Percentiles rank a stretch among this genome's conserved stretches.
These are phyloP conservation scores for Ustilago trichophora DNA, from an alignment of 1,284 basidiomycete species.

Conservation along the genomic window DNA sequence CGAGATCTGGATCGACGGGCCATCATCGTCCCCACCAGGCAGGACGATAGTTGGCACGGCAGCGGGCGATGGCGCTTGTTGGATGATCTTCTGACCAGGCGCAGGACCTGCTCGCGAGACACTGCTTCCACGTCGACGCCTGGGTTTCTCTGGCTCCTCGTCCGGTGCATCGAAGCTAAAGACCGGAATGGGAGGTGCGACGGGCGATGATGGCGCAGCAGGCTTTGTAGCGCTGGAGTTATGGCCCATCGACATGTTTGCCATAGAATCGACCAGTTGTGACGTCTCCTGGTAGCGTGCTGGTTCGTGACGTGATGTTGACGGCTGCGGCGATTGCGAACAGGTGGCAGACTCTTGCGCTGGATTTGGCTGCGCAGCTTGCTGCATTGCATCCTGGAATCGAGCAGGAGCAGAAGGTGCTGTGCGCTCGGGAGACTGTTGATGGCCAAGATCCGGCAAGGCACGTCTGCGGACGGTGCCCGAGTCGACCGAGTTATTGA, in stretches of 20 bases:
- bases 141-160: slow-evolving; percentile 35
- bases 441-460: neutral
- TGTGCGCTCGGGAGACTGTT: neutral
- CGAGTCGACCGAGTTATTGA: slow-evolving; percentile 6
- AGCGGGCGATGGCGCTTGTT: slow-evolving; percentile 5
- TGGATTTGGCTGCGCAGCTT: neutral
- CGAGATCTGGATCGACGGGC: slow-evolving; percentile 42
- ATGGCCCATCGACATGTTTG: slow-evolving; percentile 14
- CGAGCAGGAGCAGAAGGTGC: slow-evolving; percentile 17
- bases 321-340: neutral
- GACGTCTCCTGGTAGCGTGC: slow-evolving; percentile 20
- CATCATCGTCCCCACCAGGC: slow-evolving; percentile 33
- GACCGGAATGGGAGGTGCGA: slow-evolving; percentile 6
- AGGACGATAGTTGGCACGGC: slow-evolving; percentile 44
- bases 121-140: slow-evolving; percentile 45
- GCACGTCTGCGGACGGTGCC: neutral
- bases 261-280: slow-evolving; percentile 23
- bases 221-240: neutral
- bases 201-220: neutral
- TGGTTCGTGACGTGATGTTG: slow-evolving; percentile 40
- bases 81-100: slow-evolving; percentile 23
- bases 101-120: slow-evolving; percentile 27
- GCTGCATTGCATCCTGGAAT: slow-evolving; percentile 18
- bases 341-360: neutral
- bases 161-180: slow-evolving; percentile 34